Base-by-base conservation (phyloP, 305 asterid species). In the Plantago coronopus region DNA sequence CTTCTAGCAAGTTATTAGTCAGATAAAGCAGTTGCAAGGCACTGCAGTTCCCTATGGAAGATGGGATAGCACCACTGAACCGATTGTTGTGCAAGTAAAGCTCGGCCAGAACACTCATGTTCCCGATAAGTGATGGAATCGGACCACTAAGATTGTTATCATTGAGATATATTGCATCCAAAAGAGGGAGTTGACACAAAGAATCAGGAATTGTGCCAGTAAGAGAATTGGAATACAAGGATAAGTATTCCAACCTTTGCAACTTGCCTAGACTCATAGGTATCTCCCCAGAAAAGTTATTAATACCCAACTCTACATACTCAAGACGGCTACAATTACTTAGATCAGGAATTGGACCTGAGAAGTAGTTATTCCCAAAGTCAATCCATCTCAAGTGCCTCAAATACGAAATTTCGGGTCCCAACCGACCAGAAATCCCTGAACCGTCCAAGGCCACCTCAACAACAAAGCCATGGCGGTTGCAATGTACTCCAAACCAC, bases 401-500 rank as follows among this genome's bases (percentile, higher is more conserved):
- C 42, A 91, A 74, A 63, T 67, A 57, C 7, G 78, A 68, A 27
- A 91, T 78, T 75, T 86, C 93, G 6, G 93, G 83, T 18, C 93
- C 93, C 18, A 91, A 20, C 23, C 64, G 76, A 50, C 98, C 98
- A 2, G 95, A 78, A 67, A 91, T 76, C 31, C 62, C 90, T 43
- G 65, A 66, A 57, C 67, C 54, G 17, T 86, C 75, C 37, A 91
- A 75, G 76, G 78, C 74, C 68, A 91, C 58, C 47, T 62, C 74
- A 57, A 60, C 62, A 58, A 91, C 82, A 42, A 54, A 19, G 54
- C 46, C 58, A n/a, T 67, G 40, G 44, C 18, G 55, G 72, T 71
- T 75, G 66, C 98, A 91, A 15, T 68, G 74, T 2, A 91, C 87
- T 8, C 98, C 95, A 45, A 64, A 16, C 98, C 98, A 91, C 1